Percentiles rank a stretch among this genome's conserved stretches.
Conservation (phyloP, 2,329 filamentous ascomycete genomes). For the Biscogniauxia marginata region DNA sequence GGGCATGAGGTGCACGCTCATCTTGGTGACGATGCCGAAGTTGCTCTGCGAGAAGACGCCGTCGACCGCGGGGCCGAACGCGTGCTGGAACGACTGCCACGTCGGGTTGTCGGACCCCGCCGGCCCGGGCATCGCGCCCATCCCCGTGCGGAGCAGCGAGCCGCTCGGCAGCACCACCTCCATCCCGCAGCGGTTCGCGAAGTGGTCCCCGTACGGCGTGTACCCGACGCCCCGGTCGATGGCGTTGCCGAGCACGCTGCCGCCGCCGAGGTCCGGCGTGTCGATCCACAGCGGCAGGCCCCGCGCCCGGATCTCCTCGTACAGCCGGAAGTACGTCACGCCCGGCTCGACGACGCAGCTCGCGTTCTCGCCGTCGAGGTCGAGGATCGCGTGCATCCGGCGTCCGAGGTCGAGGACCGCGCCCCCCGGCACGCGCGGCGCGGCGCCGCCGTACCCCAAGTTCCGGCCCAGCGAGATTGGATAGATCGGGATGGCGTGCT, state of each 20-base stretch:
- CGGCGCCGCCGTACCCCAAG: conserved; percentile 43
- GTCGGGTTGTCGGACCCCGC: conserved; percentile 36
- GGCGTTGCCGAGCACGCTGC: conserved; percentile 45
- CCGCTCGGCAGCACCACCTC: conserved; percentile 46
- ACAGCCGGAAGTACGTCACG: conserved; percentile 39
- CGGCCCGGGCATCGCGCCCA: conserved; percentile 44
- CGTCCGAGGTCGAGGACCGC: conserved; percentile 42
- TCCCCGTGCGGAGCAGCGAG: conserved; percentile 45
- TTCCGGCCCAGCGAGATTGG: conserved; percentile 40
- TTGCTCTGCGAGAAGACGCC: conserved; percentile 52
- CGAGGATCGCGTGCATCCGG: conserved; percentile 40
- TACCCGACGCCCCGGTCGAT: conserved; percentile 47
- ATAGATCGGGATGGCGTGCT: conserved; percentile 35
- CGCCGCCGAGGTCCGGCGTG: conserved; percentile 41
- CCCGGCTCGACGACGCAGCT: conserved; percentile 44
- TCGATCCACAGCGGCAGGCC: conserved; percentile 40
- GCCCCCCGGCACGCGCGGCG: conserved; percentile 42
- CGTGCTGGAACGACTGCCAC: conserved; percentile 39
- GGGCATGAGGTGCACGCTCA: conserved; percentile 47
- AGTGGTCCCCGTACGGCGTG: conserved; percentile 43
- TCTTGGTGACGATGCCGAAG: conserved; percentile 53
- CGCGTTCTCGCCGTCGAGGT: conserved; percentile 38
- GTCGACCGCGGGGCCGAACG: conserved; percentile 40
- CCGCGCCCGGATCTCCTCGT: conserved; percentile 35
- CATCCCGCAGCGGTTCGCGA: conserved; percentile 34